Evolutionary conservation across 768 basidiomycete genomes (phyloP), one percentile per base, ranked within the genome.

Genomic region (Boletus bicolor): DNA sequence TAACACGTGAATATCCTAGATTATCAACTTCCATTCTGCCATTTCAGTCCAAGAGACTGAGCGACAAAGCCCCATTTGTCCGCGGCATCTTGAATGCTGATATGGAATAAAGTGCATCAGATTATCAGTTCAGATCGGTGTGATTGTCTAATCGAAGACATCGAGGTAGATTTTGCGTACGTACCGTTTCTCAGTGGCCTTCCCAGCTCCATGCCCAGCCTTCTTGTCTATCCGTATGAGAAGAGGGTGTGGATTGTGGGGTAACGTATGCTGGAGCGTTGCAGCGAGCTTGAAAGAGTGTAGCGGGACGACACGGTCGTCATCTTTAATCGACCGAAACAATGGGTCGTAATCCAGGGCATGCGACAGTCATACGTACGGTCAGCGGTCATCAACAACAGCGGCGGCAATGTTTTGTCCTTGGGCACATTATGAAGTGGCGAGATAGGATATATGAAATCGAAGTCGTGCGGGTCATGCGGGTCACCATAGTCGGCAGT

Each of bases 231-330:
- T 83, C 21, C 89, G 81, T 46, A 92, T 74, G 19, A 93, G 75
- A 12, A 93, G 74, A 6, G 91, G 91, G 63, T 90, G 72, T 0
- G 82, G 80, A 67, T 91, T 93, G 44, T 83, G 62, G 1, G 87
- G 77, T 1, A 82, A 71, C 2, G 70, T 73, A 65, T 92, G 72
- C 66, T 93, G 91, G 37, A 92, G 74, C n/a, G 83, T 83, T 15
- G 91, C 91, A 0, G 86, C 84, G 49, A 83, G 78, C 72, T 93
- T 93, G 80, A 89, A 91, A 9, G 89, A 89, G 71, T 92, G 91
- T 67, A 90, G 74, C 1, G 89, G 89, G 5, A 92, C 89, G n/a
- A 93, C 91, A 35, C 91, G 85, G 63, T 91, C 89, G 61, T 92
- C 91, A 58, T 90, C 89, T 90, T 62, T 12, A 34, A 21, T 38